Evolutionary conservation across 2,329 filamentous ascomycete genomes (phyloP), one percentile per base, ranked within the genome.

Genomic region (Aspergillus neoniger): DNA sequence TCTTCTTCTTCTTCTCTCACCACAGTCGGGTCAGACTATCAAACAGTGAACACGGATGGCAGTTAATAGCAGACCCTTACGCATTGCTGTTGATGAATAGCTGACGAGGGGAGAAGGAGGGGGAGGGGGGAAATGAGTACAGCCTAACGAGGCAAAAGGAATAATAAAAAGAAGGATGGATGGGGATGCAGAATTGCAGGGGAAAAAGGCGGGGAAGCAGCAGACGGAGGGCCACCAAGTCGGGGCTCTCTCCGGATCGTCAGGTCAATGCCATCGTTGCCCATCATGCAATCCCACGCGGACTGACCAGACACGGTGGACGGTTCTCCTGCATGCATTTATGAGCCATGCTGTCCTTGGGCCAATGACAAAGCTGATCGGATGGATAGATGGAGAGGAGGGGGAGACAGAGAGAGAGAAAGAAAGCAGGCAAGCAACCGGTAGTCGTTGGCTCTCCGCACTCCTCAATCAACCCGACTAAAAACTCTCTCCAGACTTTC

Each of bases 201-300:
- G 57, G 50, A 36, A 55, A 58, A 52, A 58, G 59, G 47, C 44
- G 47, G 50, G 56, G 57, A 59, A 60, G 39, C 52, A 39, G 14
- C 39, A 54, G 36, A 52, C 30, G 44, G 38, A 56, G 36, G 44
- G 39, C 19, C 12, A 56, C 19, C 21, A 49, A 50, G 23, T 7
- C 19, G 44, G 19, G 28, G 56, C 19, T 21, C 17, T 12, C 50
- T 43, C 55, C 59, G 59, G 59, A 57, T 61, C 59, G 54, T 49
- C 55, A 57, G 55, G 55, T 61, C 59, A 38, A 17, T 21, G 10
- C 21, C 15, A 30, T 32, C 5, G n/a, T 7, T n/a, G 14, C 6
- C 23, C 23, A 25, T 48, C 43, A 25, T 25, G 28, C 28, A 30
- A 30, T 30, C 28, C 28, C 28, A 30, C 28, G 3, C 10, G 2